A percentile compares a stretch with the other conserved stretches of the same genome.
Evolutionary conservation across 306 rosid species (phyloP).

Genomic region (Oemleria cerasiformis): DNA sequence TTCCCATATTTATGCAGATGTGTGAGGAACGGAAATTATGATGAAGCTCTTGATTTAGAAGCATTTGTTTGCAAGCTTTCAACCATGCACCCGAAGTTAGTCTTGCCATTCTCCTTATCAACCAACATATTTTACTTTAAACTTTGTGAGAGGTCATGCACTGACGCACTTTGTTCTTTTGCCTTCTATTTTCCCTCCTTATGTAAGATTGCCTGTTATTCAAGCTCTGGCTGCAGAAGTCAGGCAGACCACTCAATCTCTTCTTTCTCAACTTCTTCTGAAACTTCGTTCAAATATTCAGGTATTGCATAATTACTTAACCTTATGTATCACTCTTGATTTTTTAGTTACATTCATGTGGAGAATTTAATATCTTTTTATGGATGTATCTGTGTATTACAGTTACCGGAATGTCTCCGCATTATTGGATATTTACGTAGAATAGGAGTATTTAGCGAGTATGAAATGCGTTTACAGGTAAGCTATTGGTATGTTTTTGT

Average conservation of each 20-base stretch:
- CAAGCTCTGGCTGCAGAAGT: constrained; percentile 91
- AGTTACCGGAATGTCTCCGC: constrained; percentile 97
- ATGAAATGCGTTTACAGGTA: constrained; percentile 98
- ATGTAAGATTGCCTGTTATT: constrained; percentile 65
- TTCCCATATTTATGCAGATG: constrained; percentile 54
- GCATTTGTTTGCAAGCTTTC: constrained; percentile 90
- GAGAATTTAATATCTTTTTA: constrained; percentile 7
- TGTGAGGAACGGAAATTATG: constrained; percentile 94
- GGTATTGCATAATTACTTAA: constrained; percentile 40
- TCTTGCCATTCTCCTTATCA: constrained; percentile 12
- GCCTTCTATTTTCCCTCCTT: constrained; percentile 7
- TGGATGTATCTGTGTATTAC: constrained; percentile 28
- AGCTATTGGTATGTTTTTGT: neutral
- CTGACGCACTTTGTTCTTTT: constrained; percentile 13
- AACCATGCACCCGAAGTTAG: constrained; percentile 95
- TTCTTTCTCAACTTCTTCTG: constrained; percentile 93
- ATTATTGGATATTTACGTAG: constrained; percentile 90
- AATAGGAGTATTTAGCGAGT: constrained; percentile 89
- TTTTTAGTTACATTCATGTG: constrained; percentile 12
- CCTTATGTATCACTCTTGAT: constrained; percentile 10
- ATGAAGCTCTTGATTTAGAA: constrained; percentile 96
- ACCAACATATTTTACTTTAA: constrained; percentile 7
- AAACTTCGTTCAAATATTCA: constrained; percentile 98
- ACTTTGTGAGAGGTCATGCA: constrained; percentile 13
- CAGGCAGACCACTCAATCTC: constrained; percentile 87